Evolutionary conservation across 768 basidiomycete species (phyloP).

Genomic region (Mrakia frigida): DNA sequence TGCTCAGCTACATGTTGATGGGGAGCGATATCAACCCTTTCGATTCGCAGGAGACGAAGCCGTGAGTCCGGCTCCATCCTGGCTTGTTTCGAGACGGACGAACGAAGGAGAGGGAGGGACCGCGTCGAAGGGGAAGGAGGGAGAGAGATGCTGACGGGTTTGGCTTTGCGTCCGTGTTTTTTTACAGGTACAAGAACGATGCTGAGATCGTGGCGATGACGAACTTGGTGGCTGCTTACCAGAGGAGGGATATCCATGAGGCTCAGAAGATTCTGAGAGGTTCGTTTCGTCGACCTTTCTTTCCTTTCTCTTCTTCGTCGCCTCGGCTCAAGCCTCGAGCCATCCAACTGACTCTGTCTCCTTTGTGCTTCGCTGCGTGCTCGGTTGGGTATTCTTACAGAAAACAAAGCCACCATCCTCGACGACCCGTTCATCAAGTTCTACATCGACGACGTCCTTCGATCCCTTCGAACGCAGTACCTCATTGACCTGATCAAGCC

Average conservation of each 20-base stretch:
- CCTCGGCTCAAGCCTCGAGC: too few species aligned
- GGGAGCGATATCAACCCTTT: slow-evolving; percentile 99
- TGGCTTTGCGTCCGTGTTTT: not conserved
- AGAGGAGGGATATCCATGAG: slow-evolving; percentile 90
- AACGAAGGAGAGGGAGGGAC: not conserved
- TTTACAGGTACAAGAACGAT: slow-evolving; percentile 78
- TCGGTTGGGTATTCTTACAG: slow-evolving; percentile 47
- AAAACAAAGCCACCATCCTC: slow-evolving; percentile 92
- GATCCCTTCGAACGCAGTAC: slow-evolving; percentile 90
- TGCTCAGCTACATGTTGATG: slow-evolving; percentile 95
- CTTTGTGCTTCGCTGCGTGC: not conserved
- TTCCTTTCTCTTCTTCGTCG: not conserved
- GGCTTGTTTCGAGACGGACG: not conserved
- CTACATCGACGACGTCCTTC: slow-evolving; percentile 95
- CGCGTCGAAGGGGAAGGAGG: not conserved
- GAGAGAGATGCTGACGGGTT: not conserved
- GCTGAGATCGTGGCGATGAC: slow-evolving; percentile 98
- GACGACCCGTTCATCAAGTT: slow-evolving; percentile 86
- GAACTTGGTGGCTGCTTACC: slow-evolving; percentile 91
- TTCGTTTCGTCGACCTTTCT: slow-evolving; percentile 41
- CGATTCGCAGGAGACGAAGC: slow-evolving; percentile 98
- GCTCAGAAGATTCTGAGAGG: slow-evolving; percentile 93
- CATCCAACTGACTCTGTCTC: not conserved
- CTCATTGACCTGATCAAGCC: slow-evolving; percentile 97
- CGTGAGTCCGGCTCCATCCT: too few species aligned